Base-by-base conservation (phyloP, 176 grass and related monocot genomes). In the Triticum dicoccoides region DNA sequence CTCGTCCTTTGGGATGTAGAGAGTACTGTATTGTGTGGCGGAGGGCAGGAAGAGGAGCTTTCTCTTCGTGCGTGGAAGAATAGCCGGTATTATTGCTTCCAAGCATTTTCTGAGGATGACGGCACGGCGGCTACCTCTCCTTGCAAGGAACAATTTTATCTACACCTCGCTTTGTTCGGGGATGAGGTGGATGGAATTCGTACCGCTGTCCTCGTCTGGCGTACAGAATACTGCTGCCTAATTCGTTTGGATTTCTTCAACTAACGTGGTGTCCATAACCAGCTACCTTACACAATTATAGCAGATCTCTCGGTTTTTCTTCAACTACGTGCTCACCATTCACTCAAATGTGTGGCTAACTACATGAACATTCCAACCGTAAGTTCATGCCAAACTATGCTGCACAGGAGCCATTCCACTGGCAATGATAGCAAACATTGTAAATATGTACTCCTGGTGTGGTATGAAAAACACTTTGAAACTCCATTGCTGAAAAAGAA, bases 141-240 rank as follows among this genome's bases (percentile, higher is more conserved):
- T 54, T 69, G 44, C 12, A 83, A 72, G 32, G 80, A 83, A 83
- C 80, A 25, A 82, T 42, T 42, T 61, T 63, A 42, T 74, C 42
- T 18, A 17, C 51, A 27, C 42, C 10, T 24, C 10, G 42, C 64
- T 25, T 59, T 67, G n/a, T 59, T 59, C 56, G 7, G 5, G 3
- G 21, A 49, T 74, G 9, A 6, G 65, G 18, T 74, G 61, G 71
- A 42, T 74, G 61, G 61, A 42, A 44, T 61, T 69, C 71, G 14
- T 39, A 75, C 61, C 27, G n/a, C 45, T 42, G 30, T 32, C 59
- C 61, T 71, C 21, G 15, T 76, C 2, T 66, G 33, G 23, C 59
- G 70, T 69, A 76, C 6, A 21, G 52, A 52, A 83, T 78, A 29
- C n/a, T 4, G 12, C 39, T 51, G 24, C 29, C 41, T 1, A 74